These are phyloP conservation scores for Kwoniella heveanensis DNA, from an alignment of 768 basidiomycete species.

Conservation along the genomic window DNA sequence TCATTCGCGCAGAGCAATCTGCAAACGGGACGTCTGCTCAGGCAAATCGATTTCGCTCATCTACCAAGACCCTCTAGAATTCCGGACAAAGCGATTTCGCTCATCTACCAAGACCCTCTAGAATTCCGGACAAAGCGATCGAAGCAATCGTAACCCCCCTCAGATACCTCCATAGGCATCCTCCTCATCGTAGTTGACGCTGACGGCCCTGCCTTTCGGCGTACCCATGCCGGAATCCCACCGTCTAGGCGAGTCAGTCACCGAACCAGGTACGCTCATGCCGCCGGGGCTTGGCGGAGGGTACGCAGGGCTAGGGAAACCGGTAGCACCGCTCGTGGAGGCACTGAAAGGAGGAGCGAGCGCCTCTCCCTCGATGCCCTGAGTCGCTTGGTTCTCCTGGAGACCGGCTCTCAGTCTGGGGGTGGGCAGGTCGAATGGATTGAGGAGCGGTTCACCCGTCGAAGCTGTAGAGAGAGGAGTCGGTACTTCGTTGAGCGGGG, in stretches of 20 bases:
- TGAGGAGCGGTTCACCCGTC: slow-evolving; percentile 15
- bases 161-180: slow-evolving; percentile 53
- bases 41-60: too few relatives aligned
- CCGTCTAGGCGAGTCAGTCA: slow-evolving; percentile 39
- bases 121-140: too few relatives aligned
- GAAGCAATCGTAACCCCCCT: too few relatives aligned
- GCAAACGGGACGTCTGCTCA: too few relatives aligned
- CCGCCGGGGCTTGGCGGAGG: slow-evolving; percentile 49
- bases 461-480: slow-evolving; percentile 33
- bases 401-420: neutral
- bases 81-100: too few relatives aligned
- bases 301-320: slow-evolving; percentile 32
- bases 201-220: slow-evolving; percentile 25
- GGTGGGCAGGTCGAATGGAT: slow-evolving; percentile 39
- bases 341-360: slow-evolving; percentile 40
- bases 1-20: too few relatives aligned
- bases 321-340: slow-evolving; percentile 21
- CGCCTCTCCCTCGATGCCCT: neutral
- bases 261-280: slow-evolving; percentile 47
- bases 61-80: too few relatives aligned
- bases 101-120: too few relatives aligned
- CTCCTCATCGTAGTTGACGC: slow-evolving; percentile 38
- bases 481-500: slow-evolving; percentile 41
- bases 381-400: neutral
- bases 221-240: slow-evolving; percentile 21